phyloP scores from a whole-genome alignment of 495 filamentous ascomycete genomes.

The Thozetella sp. region DNA sequence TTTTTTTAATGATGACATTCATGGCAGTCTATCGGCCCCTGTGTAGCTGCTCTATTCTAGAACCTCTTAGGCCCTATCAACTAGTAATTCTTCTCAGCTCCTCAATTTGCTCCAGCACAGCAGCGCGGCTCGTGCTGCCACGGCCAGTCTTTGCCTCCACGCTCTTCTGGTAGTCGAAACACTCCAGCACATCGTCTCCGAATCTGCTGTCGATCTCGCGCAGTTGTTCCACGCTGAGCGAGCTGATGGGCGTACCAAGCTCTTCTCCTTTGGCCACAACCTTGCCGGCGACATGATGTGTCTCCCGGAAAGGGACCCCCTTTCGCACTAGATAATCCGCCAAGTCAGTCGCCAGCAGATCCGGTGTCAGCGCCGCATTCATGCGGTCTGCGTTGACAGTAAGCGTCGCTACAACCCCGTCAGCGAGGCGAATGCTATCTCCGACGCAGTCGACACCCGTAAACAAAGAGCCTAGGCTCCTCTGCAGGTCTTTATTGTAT shows the following conservation, averaged over 20 bases:
- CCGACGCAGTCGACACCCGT: constrained; percentile 78
- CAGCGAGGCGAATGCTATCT: constrained; percentile 80
- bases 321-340: constrained; percentile 86
- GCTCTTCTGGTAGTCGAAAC: constrained; percentile 77
- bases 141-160: constrained; percentile 77
- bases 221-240: constrained; percentile 63
- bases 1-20: too few relatives aligned
- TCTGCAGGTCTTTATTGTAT: constrained; percentile 90
- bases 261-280: constrained; percentile 66
- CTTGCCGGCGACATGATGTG: constrained; percentile 79
- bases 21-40: too few relatives aligned
- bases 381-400: constrained; percentile 68
- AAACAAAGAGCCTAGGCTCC: constrained; percentile 78
- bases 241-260: constrained; percentile 67
- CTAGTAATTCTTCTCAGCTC: constrained; percentile 53
- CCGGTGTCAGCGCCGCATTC: constrained; percentile 60
- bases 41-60: too few relatives aligned
- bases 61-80: too few relatives aligned
- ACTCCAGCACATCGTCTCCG: constrained; percentile 65
- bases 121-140: constrained; percentile 74
- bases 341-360: constrained; percentile 73
- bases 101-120: constrained; percentile 73
- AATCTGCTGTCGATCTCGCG: constrained; percentile 69
- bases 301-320: constrained; percentile 75
- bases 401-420: constrained; percentile 74